Evolutionary conservation across 345 rosid species (phyloP).

Genomic region (Schrenkiella parvula): DNA sequence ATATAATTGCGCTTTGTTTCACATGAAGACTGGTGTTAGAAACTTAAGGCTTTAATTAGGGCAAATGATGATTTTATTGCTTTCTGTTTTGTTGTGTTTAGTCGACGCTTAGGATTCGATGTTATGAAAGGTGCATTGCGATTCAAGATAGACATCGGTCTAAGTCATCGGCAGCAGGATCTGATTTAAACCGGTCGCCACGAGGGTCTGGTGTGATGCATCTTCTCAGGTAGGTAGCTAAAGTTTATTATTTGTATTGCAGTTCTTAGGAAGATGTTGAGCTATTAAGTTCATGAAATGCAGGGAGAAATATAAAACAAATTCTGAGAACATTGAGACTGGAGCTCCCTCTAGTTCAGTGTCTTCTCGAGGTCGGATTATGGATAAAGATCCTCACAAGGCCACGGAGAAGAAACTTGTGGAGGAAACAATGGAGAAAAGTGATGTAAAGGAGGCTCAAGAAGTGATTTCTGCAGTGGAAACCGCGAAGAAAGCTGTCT

Average conservation of each 20-base stretch:
- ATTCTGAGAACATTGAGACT: conserved; percentile 22
- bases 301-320: conserved; percentile 51
- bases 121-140: conserved; percentile 48
- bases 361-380: neutral
- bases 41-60: conserved; percentile 16
- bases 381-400: conserved; percentile 23
- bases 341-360: conserved; percentile 19
- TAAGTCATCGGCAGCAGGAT: conserved; percentile 13
- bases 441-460: neutral
- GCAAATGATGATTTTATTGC: neutral
- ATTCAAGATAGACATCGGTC: conserved; percentile 42
- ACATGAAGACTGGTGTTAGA: neutral
- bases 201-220: conserved; percentile 46
- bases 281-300: neutral
- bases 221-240: conserved; percentile 26
- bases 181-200: conserved; percentile 31
- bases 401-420: conserved; percentile 26
- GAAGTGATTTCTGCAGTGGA: neutral
- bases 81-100: conserved; percentile 15
- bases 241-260: neutral
- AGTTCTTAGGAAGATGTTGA: neutral
- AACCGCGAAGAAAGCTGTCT: conserved; percentile 12
- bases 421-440: conserved; percentile 23
- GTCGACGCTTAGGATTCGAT: conserved; percentile 65
- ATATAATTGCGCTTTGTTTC: neutral